phyloP scores from a whole-genome alignment of 192 early-diverging fungal genomes.

The Umbelopsis sp. region DNA sequence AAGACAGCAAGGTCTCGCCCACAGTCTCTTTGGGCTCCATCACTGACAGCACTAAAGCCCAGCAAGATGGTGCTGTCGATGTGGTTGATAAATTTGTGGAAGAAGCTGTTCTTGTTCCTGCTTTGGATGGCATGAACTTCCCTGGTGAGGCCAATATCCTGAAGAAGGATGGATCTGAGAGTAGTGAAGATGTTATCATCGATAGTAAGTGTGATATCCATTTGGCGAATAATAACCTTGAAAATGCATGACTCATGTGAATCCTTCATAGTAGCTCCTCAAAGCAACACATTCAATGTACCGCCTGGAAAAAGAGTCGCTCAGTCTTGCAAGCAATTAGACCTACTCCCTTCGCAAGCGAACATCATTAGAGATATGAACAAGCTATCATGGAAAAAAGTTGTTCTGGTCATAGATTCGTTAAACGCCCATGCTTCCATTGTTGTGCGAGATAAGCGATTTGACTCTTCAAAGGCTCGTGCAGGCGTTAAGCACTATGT shows the following conservation, averaged over 20 bases:
- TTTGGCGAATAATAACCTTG: not conserved
- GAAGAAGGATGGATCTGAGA: not conserved
- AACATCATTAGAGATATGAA: constrained; percentile 43
- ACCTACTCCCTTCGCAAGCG: constrained; percentile 30
- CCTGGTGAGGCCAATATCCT: not conserved
- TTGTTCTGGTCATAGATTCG: constrained; percentile 44
- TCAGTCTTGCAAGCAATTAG: constrained; percentile 28
- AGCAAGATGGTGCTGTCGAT: not conserved
- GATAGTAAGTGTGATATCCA: not conserved
- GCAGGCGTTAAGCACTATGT: constrained; percentile 54
- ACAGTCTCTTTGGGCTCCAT: not conserved
- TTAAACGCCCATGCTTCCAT: constrained; percentile 56
- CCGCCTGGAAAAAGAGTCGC: not conserved
- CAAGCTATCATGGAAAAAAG: constrained; percentile 46
- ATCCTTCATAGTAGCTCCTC: not conserved
- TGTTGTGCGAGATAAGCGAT: constrained; percentile 46
- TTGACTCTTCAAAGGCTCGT: constrained; percentile 34
- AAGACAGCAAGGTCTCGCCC: not conserved
- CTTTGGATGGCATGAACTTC: constrained; percentile 20
- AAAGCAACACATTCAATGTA: constrained; percentile 1
- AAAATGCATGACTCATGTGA: not conserved
- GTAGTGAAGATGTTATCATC: not conserved
- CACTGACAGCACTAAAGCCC: not conserved
- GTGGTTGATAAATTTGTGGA: not conserved
- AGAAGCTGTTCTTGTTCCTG: constrained; percentile 3